Evolutionary conservation across 495 filamentous ascomycete genomes (phyloP), one percentile per base, ranked within the genome.

Genomic region (Aspergillus affinis): DNA sequence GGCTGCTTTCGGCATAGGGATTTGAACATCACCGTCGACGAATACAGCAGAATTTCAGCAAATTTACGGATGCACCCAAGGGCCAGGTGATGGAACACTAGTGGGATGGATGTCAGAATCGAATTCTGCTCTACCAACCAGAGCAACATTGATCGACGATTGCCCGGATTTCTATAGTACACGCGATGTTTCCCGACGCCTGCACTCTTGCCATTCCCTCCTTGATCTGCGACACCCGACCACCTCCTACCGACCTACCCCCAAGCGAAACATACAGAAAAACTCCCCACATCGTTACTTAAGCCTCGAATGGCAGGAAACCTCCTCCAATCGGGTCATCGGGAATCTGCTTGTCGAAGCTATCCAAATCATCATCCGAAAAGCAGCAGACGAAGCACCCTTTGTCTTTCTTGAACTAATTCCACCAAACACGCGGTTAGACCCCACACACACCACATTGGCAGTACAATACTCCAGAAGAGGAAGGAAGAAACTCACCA

Each of bases 311-410:
- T 15, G 36, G 36, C 12, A 41, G 36, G 36, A 41, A 4, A 15
- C 36, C 36, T 1, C 15, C 12, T 17, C 36, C 36, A 41, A 41
- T 4, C 13, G 36, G 36, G 36, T 41, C 36, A 13, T 41, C 36
- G 0, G 36, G 36, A 41, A 41, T 41, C 36, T 41, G 36, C 36
- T 41, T 41, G 36, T 41, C 58, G 19, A 54, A 54, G 44, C 9
- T 30, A 55, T 57, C 65, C 23, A 59, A 19, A 23, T 62, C 29
- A 29, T 64, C 65, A 52, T 67, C 61, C 8, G 45, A 27, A 12
- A 55, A 45, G 27, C 65, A 67, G 54, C 65, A 67, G 30, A 62
- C 54, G 29, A 45, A 64, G 47, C 62, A 65, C 6, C 45, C 58
- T 21, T 55, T 56, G 10, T 53, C 52, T 15, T 53, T 23, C 9